A percentile compares a stretch with the other conserved stretches of the same genome.
These are phyloP conservation scores for Hyaloscypha variabilis DNA, from an alignment of 495 filamentous ascomycete species.

Conservation along the genomic window DNA sequence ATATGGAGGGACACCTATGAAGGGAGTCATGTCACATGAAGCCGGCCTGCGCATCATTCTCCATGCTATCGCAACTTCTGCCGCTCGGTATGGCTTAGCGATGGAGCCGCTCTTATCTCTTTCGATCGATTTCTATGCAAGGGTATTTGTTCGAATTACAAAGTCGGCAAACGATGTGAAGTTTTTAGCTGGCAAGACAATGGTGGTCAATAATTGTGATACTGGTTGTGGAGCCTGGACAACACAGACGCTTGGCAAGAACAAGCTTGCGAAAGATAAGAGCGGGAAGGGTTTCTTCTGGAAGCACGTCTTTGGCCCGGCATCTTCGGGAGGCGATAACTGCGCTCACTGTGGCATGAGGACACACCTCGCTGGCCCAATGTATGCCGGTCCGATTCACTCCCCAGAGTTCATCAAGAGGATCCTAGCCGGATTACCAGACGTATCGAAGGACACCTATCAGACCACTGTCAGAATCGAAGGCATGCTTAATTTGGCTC, in stretches of 20 bases:
- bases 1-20: slow-evolving; percentile 87
- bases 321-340: slow-evolving; percentile 56
- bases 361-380: slow-evolving; percentile 86
- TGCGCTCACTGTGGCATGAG: slow-evolving; percentile 87
- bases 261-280: slow-evolving; percentile 63
- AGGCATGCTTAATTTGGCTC: slow-evolving; percentile 87
- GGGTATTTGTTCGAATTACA: slow-evolving; percentile 83
- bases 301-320: slow-evolving; percentile 74
- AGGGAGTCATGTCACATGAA: slow-evolving; percentile 84
- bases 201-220: slow-evolving; percentile 92
- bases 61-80: slow-evolving; percentile 74
- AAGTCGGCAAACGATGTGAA: slow-evolving; percentile 84
- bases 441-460: slow-evolving; percentile 65
- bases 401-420: slow-evolving; percentile 76
- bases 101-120: slow-evolving; percentile 92
- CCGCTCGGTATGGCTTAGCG: slow-evolving; percentile 82
- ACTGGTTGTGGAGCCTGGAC: slow-evolving; percentile 86
- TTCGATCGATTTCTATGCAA: slow-evolving; percentile 93
- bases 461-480: slow-evolving; percentile 78
- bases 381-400: slow-evolving; percentile 92
- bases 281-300: slow-evolving; percentile 67
- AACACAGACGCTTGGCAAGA: slow-evolving; percentile 71
- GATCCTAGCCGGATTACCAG: slow-evolving; percentile 69
- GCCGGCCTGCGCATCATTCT: slow-evolving; percentile 85
- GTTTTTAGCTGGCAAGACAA: slow-evolving; percentile 82